These are phyloP conservation scores for Pterocarpus santalinus DNA, from an alignment of 306 rosid genomes.

Conservation along the genomic window DNA sequence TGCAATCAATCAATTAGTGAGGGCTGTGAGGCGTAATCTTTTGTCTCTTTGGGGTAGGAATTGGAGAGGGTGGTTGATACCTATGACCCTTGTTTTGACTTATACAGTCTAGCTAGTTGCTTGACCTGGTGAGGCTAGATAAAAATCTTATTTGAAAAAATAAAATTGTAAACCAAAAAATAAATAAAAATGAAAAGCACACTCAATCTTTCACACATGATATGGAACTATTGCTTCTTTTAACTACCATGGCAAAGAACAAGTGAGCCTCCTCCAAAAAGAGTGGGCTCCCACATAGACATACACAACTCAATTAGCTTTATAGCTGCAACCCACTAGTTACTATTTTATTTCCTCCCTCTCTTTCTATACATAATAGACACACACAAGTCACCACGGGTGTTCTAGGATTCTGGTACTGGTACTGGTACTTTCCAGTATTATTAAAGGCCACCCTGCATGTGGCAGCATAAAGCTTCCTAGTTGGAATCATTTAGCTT, in stretches of 20 bases:
- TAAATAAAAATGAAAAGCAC: background rate
- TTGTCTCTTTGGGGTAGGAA: constrained; percentile 1
- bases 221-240: background rate
- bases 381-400: constrained; percentile 9
- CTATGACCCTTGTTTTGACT: constrained; percentile 34
- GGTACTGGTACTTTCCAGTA: constrained; percentile 32
- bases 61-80: constrained; percentile 6
- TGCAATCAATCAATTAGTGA: constrained; percentile 28
- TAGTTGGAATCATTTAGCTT: constrained; percentile 39
- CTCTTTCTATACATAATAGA: background rate
- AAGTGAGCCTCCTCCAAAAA: constrained; percentile 23
- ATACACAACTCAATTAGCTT: constrained; percentile 18
- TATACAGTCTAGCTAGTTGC: background rate
- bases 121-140: background rate
- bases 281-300: constrained; percentile 42
- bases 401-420: constrained; percentile 22
- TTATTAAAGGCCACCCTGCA: constrained; percentile 29
- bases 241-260: constrained; percentile 17
- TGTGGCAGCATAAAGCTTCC: constrained; percentile 39
- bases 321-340: constrained; percentile 38
- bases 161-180: no score
- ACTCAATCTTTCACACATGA: constrained; percentile 1
- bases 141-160: background rate
- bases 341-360: background rate
- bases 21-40: background rate